Base-by-base conservation (phyloP, 177 flowering plant species). In the Vitis hybrid region DNA sequence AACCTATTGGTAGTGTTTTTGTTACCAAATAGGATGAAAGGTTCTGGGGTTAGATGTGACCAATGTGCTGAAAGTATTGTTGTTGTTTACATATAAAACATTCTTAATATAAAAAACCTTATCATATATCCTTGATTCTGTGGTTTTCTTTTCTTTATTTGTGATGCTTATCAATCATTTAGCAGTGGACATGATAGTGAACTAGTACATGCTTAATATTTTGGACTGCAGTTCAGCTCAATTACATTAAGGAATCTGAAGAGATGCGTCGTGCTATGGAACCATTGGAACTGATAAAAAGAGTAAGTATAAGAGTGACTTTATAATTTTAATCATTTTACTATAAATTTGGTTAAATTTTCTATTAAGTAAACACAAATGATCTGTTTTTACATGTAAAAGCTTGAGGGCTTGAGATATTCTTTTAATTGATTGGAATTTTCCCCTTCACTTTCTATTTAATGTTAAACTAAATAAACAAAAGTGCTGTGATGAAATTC, bases 271-370 rank as follows among this genome's bases (percentile, higher is more conserved):
- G 85, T 56, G 83, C 92, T 10, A 83, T 94, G 94, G 85, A 82
- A 70, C 98, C 98, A 8, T 69, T 83, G 86, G 90, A 92, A 54
- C 82, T 94, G 67, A 92, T 94, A 27, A 92, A 83, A 77, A 88
- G 94, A 74, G 98, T 93, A 77, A 75, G 91, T 73, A 30, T 70
- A n/a, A 4, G 18, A 9, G 19, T 50, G 59, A 1, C 19, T 65
- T 40, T 59, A 30, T 13, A 67, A 6, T 40, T 40, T 40, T 40
- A 40, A 40, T 40, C 46, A 5, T 40, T 40, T 40, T 40, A 40
- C 46, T 40, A 40, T 40, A 40, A 40, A 40, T 40, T 7, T 40
- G 46, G 7, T 40, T 5, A 40, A 40, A 40, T 5, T 40, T 40
- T 40, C 6, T 40, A 40, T 40, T 7, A 40, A 7, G 8, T 40